These are phyloP conservation scores for Vaccinium darrowii DNA, from an alignment of 148 eudicot genomes.

Conservation along the genomic window DNA sequence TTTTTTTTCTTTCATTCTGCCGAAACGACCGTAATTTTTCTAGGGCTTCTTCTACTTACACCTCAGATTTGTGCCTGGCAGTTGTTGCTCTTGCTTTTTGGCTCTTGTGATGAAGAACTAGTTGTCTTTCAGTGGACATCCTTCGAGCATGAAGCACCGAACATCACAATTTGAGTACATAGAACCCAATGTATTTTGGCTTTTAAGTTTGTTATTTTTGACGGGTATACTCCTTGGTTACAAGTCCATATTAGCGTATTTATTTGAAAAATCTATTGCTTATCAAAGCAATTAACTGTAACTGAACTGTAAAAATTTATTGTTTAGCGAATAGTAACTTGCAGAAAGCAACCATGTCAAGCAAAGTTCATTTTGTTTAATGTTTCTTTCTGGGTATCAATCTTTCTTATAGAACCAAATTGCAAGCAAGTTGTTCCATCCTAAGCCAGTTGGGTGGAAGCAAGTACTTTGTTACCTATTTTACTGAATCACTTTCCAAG, in stretches of 20 bases:
- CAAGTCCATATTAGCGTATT: background rate
- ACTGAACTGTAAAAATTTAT: background rate
- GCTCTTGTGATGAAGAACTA: background rate
- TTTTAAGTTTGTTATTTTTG: background rate
- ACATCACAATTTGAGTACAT: background rate
- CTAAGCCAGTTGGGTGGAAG: background rate
- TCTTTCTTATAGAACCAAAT: background rate
- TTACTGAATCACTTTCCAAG: background rate
- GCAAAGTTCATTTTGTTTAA: background rate
- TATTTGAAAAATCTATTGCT: no score
- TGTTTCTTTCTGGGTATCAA: background rate
- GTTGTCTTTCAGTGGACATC: background rate
- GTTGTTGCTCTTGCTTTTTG: background rate
- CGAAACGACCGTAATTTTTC: background rate
- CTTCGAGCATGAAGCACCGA: background rate
- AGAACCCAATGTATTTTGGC: background rate
- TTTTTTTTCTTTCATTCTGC: background rate
- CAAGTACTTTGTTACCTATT: background rate
- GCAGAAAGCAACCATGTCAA: background rate
- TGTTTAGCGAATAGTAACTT: background rate
- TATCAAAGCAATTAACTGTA: no score
- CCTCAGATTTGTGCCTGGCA: no score
- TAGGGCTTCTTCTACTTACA: no score
- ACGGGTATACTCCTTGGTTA: background rate
- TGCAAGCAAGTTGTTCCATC: background rate